Evolutionary conservation across 768 basidiomycete genomes (phyloP), one percentile per base, ranked within the genome.

Genomic region (Scleroderma citrinum): DNA sequence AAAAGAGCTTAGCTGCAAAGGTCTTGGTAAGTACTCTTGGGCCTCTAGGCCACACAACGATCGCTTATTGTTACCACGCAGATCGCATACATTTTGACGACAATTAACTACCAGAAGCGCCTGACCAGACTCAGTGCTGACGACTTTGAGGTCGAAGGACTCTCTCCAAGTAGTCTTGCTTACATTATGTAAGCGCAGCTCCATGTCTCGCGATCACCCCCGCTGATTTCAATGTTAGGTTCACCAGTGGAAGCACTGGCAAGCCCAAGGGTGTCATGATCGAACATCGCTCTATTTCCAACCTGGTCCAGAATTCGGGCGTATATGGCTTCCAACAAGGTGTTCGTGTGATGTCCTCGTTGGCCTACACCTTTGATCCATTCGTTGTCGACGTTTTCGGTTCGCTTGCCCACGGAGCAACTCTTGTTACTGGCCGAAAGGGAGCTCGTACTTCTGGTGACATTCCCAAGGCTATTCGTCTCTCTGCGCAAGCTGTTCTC

Each of bases 381-480:
- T 58, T 53, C 31, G 44, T 56, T 14, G 45, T 47, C 26, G 59
- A 60, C 30, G 49, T 60, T 16, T 60, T 60, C 48, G 45, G 50
- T 12, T 53, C 58, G 5, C 48, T 60, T 16, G 48, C 57, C 17
- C 54, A 49, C 29, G 59, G 59, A 19, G 58, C 57, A 6, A 54
- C 52, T n/a, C 53, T 60, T 13, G 44, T 48, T 16, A 48, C 52
- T n/a, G 59, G 49, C 29, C 37, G 42, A 6, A 51, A 50, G 34
- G n/a, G 63, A 60, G 35, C 53, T 61, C 2, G 58, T 68, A 16
- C 67, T 68, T n/a, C n/a, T 7, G 60, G 61, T 20, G 61, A 68
- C 23, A 60, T 68, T 14, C 20, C 61, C 8, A 58, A 56, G 40
- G 62, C 59, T 32, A 50, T 68, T 24, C 56, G 59, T 21, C n/a